Base-by-base conservation (phyloP, 75 land plant genomes). In the Picea sitchensis region DNA sequence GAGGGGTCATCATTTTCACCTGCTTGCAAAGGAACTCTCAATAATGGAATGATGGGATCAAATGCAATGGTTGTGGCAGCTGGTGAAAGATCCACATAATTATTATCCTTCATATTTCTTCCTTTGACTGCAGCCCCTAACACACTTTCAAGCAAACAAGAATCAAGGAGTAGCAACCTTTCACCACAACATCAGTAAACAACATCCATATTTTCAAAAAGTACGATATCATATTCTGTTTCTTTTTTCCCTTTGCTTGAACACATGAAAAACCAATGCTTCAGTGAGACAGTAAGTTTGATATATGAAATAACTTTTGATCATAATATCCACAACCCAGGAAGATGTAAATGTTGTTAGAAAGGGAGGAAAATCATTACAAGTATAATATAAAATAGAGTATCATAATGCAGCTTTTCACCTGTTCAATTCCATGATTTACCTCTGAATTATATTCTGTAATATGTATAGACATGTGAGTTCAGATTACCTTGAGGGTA, bases 21-120 rank as follows among this genome's bases (percentile, higher is more conserved):
- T 13, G 93, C 88, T 5, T 83, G 88, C 6, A 89, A 47, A 15
- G 97, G 97, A 14, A 84, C 77, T 20, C 97, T 79, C 51, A 91
- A 84, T 15, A 88, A 75, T 32, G 93, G 95, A 38, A 91, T n/a
- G 20, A 92, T 90, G 1, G 77, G 87, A 76, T 89, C 85, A 84
- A 92, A 94, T 71, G 73, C 73, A 71, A 71, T 20, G 20, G 73
- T 71, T 71, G 73, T 71, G 4, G 73, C 73, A 1, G 21, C 2
- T 18, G 73, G 73, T 71, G 73, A 71, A 71, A 71, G 23, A 71
- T 71, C 73, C 3, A 71, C 51, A 41, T 54, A 41, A 71, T 71
- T 71, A 41, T 8, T 41, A 71, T 41, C 73, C 54, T 71, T 44
- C 73, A 71, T 71, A 71, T 36, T 71, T 41, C 54, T 71, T 69